These are phyloP conservation scores for Beauveria australis DNA, from an alignment of 2,329 filamentous ascomycete genomes.

Conservation along the genomic window DNA sequence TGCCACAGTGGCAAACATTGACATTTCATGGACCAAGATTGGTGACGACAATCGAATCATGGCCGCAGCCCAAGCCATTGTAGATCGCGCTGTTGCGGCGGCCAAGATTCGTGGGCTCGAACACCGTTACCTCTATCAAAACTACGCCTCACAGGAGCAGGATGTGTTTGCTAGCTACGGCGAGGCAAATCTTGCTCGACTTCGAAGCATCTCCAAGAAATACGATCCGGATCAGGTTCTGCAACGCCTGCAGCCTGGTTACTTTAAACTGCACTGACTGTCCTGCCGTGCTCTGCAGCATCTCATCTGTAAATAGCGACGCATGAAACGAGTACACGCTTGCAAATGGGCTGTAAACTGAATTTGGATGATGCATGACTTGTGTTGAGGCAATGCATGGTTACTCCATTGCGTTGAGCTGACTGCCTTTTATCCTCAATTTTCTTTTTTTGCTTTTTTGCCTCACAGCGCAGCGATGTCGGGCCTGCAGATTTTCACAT, in stretches of 20 bases:
- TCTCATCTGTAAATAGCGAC: conserved; percentile 10
- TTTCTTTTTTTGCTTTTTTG: not conserved
- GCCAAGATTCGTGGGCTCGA: conserved; percentile 24
- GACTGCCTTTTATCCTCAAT: too few species aligned
- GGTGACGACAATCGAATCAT: conserved; percentile 27
- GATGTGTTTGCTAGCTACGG: conserved; percentile 34
- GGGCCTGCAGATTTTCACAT: not conserved
- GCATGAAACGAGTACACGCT: not conserved
- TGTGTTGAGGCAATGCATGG: not conserved
- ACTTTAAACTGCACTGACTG: conserved; percentile 28
- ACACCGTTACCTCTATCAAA: conserved; percentile 35
- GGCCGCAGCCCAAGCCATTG: conserved; percentile 18
- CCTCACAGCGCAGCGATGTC: not conserved
- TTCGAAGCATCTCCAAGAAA: conserved; percentile 23
- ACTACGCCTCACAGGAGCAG: conserved; percentile 36
- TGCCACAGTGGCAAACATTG: conserved; percentile 17
- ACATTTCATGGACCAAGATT: conserved; percentile 20
- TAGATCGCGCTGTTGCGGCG: conserved; percentile 19
- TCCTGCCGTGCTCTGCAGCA: not conserved
- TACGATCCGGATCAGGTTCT: conserved; percentile 31
- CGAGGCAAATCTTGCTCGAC: conserved; percentile 24
- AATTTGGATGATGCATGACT: not conserved
- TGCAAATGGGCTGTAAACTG: not conserved
- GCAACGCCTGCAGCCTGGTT: conserved; percentile 28
- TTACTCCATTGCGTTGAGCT: too few species aligned